phyloP scores from a whole-genome alignment of 2,329 filamentous ascomycete species.

The Trichophyton rubrum region DNA sequence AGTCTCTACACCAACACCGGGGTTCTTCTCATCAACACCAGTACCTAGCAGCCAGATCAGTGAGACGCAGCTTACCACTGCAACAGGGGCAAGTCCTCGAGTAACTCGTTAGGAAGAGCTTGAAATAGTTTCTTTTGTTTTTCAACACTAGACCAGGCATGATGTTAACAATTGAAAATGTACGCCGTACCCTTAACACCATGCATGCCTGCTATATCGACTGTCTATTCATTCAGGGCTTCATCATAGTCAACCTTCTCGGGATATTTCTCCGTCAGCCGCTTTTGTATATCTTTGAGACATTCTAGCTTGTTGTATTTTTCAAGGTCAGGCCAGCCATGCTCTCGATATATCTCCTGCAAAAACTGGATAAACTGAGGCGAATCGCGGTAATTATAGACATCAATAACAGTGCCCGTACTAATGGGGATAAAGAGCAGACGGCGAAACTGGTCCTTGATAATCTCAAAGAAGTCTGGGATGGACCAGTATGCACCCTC shows the following conservation, averaged over 20 bases:
- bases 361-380: constrained; percentile 6
- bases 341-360: constrained; percentile 20
- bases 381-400: constrained; percentile 11
- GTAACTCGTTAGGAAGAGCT: too few species aligned
- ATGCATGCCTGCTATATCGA: background rate
- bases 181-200: background rate
- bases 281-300: constrained; percentile 14
- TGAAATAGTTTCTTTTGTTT: background rate
- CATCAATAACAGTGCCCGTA: constrained; percentile 9
- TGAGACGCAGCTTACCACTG: too few species aligned
- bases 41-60: too few species aligned
- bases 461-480: constrained; percentile 17
- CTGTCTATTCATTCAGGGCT: background rate
- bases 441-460: constrained; percentile 18
- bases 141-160: background rate
- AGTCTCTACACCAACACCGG: too few species aligned
- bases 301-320: constrained; percentile 22
- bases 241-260: constrained; percentile 16
- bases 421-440: constrained; percentile 16
- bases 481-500: constrained; percentile 17
- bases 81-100: too few species aligned
- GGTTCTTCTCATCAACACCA: too few species aligned
- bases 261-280: constrained; percentile 13
- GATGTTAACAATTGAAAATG: background rate
- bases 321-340: constrained; percentile 23